Conservation (phyloP, 306 rosid genomes). For the Gynostemma pentaphyllum region DNA sequence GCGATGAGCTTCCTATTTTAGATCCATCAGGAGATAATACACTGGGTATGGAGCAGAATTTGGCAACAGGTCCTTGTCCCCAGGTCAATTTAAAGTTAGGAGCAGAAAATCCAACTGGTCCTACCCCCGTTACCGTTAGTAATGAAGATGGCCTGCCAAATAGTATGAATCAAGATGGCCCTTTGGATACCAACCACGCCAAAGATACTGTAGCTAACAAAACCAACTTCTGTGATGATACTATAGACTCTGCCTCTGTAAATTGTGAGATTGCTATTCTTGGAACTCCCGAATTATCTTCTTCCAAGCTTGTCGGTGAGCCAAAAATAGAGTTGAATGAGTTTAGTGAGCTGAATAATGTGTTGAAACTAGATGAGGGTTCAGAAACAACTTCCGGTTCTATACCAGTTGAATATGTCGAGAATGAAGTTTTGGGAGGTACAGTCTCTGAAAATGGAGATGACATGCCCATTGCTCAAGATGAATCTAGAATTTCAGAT, state of each 20-base stretch:
- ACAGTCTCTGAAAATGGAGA: background rate
- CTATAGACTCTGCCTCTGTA: background rate
- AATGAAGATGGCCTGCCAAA: conserved; percentile 13
- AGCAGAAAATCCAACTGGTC: conserved; percentile 8
- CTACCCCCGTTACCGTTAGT: conserved; percentile 4
- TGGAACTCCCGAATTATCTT: background rate
- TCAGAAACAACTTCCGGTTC: background rate
- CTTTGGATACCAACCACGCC: conserved; percentile 5
- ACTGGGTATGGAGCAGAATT: conserved; percentile 11
- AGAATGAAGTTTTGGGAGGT: background rate
- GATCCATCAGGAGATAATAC: conserved; percentile 4
- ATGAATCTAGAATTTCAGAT: background rate
- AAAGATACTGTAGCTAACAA: background rate
- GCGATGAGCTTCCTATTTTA: conserved; percentile 3
- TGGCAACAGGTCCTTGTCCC: conserved; percentile 7
- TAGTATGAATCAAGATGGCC: conserved; percentile 12
- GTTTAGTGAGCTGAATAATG: background rate
- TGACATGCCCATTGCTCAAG: background rate
- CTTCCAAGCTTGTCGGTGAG: background rate
- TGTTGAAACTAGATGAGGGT: background rate
- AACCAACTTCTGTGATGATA: background rate
- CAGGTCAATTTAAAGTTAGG: background rate
- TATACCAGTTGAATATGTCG: background rate
- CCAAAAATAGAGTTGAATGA: background rate
- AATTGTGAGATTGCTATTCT: background rate